These are phyloP conservation scores for Boletus patriciae DNA, from an alignment of 768 basidiomycete genomes.

Conservation along the genomic window DNA sequence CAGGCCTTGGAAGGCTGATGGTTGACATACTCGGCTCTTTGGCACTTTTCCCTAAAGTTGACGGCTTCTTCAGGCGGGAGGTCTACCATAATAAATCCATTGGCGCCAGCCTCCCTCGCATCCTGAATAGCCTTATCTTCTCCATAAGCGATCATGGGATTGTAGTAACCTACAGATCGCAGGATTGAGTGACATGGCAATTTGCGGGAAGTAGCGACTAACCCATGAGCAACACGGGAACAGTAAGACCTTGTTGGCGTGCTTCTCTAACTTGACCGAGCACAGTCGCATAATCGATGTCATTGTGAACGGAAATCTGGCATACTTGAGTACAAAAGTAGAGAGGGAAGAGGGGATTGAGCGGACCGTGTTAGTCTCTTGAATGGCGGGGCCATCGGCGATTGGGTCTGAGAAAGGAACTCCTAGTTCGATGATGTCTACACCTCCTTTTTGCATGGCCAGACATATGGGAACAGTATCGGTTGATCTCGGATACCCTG, in stretches of 20 bases:
- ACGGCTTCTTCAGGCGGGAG: slow-evolving; percentile 97
- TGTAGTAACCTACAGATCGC: slow-evolving; percentile 80
- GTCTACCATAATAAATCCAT: slow-evolving; percentile 97
- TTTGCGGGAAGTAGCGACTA: not conserved
- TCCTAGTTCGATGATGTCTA: slow-evolving; percentile 94
- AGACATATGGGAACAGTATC: slow-evolving; percentile 88
- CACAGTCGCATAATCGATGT: slow-evolving; percentile 73
- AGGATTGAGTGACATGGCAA: not conserved
- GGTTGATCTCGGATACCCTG: slow-evolving; percentile 78
- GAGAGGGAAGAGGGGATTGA: not conserved
- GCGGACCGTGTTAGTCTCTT: slow-evolving; percentile 83
- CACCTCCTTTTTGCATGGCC: slow-evolving; percentile 90
- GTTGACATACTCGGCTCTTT: slow-evolving; percentile 65
- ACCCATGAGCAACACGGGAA: slow-evolving; percentile 63
- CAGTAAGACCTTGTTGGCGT: slow-evolving; percentile 74
- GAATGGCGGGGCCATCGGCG: slow-evolving; percentile 93
- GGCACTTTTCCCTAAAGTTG: slow-evolving; percentile 85
- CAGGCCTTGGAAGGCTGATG: not conserved
- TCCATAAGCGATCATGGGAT: slow-evolving; percentile 92
- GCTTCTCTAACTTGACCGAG: slow-evolving; percentile 78
- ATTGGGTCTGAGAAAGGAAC: slow-evolving; percentile 83
- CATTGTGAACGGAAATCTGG: slow-evolving; percentile 84
- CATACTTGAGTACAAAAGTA: not conserved
- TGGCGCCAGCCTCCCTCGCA: slow-evolving; percentile 86
- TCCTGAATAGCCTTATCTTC: slow-evolving; percentile 93